phyloP scores from a whole-genome alignment of 805 yeast genomes.

The Lachancea nothofagi region DNA sequence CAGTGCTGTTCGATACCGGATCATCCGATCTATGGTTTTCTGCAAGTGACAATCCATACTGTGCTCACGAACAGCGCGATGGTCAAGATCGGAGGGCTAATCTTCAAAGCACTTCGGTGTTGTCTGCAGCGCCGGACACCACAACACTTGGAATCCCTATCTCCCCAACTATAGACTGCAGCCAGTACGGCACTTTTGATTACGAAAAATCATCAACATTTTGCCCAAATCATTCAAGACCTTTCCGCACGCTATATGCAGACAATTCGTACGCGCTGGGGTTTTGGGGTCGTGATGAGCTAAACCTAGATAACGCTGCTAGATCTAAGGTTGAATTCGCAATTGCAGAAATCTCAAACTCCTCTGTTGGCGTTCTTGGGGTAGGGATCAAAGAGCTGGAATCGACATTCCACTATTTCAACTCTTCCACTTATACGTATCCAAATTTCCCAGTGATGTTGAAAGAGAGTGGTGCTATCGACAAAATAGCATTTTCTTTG shows the following conservation, averaged over 20 bases:
- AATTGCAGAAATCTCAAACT: conserved; percentile 52
- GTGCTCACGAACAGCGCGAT: conserved; percentile 11
- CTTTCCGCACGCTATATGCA: conserved; percentile 40
- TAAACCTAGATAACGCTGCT: conserved; percentile 43
- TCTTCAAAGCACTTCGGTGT: neutral
- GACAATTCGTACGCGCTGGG: conserved; percentile 49
- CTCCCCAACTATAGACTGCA: conserved; percentile 21
- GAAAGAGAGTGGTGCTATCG: conserved; percentile 46
- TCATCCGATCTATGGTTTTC: conserved; percentile 47
- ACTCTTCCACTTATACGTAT: conserved; percentile 35
- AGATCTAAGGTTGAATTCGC: conserved; percentile 57
- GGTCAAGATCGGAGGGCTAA: conserved; percentile 1
- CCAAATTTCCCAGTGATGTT: conserved; percentile 58
- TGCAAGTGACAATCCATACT: conserved; percentile 32
- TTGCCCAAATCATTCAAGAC: conserved; percentile 15
- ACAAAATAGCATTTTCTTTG: conserved; percentile 51
- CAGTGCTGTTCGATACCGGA: conserved; percentile 44
- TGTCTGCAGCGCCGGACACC: conserved; percentile 3
- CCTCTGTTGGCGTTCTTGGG: conserved; percentile 60
- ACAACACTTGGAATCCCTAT: conserved; percentile 15
- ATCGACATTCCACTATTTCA: conserved; percentile 31
- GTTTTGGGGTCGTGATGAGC: conserved; percentile 56
- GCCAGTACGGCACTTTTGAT: conserved; percentile 16
- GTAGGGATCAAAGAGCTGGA: conserved; percentile 64
- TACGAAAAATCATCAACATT: conserved; percentile 15